A percentile compares a stretch with the other conserved stretches of the same genome.
These are phyloP conservation scores for Scedosporium apiospermum DNA, from an alignment of 2,329 filamentous ascomycete genomes.

Conservation along the genomic window DNA sequence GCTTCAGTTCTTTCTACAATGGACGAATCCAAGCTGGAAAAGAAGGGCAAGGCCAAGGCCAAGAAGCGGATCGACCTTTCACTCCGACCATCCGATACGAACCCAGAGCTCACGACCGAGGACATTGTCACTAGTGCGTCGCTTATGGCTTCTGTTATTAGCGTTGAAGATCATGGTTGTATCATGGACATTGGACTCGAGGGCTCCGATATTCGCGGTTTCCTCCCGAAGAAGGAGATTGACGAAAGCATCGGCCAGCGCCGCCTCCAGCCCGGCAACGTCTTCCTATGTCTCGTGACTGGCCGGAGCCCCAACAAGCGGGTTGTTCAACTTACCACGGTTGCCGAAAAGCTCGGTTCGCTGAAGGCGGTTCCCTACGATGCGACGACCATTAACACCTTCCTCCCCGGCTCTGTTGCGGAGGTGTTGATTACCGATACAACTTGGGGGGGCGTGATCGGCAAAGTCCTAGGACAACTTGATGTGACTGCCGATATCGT, in stretches of 20 bases:
- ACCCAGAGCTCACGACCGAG: slow-evolving; percentile 61
- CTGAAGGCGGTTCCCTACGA: slow-evolving; percentile 56
- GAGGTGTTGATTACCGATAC: slow-evolving; percentile 76
- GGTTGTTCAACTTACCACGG: slow-evolving; percentile 75
- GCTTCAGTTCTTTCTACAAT: slow-evolving; percentile 72
- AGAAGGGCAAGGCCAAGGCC: slow-evolving; percentile 55
- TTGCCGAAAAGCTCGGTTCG: slow-evolving; percentile 60
- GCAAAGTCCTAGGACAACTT: slow-evolving; percentile 86
- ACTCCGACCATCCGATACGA: slow-evolving; percentile 68
- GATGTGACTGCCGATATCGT: slow-evolving; percentile 86
- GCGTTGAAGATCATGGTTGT: slow-evolving; percentile 91
- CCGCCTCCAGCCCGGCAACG: slow-evolving; percentile 69
- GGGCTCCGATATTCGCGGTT: slow-evolving; percentile 61
- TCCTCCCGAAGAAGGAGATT: slow-evolving; percentile 77
- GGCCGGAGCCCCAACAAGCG: slow-evolving; percentile 69
- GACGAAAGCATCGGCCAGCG: slow-evolving; percentile 55
- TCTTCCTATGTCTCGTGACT: slow-evolving; percentile 74
- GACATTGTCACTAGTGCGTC: slow-evolving; percentile 68
- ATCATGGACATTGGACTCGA: slow-evolving; percentile 85
- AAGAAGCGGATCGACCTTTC: slow-evolving; percentile 84
- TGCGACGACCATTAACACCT: slow-evolving; percentile 80
- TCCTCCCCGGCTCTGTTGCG: slow-evolving; percentile 83
- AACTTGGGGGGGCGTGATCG: slow-evolving; percentile 63
- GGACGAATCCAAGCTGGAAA: slow-evolving; percentile 42
- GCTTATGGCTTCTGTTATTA: slow-evolving; percentile 78